Base-by-base conservation (phyloP, 805 yeast genomes). In the Metschnikowia corniflorae region DNA sequence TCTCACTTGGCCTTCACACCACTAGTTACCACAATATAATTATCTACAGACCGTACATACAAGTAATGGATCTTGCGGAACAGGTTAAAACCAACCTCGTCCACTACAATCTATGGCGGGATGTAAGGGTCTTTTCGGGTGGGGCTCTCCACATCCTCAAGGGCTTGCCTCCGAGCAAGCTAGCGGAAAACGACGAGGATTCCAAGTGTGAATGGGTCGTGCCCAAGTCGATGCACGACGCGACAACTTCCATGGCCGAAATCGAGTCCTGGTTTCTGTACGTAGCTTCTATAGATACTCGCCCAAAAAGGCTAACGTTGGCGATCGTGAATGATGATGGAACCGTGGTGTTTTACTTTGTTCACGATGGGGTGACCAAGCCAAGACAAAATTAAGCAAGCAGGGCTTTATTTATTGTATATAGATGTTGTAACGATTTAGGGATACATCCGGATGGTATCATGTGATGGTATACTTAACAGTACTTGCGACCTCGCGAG, bases 341-440 rank as follows among this genome's bases (percentile, higher is more conserved):
- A 2, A 79, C 88, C 0, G 68, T 80, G 14, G 81, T 81, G n/a
- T 83, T 78, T 48, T 82, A 83, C 55, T 74, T 75, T 53, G 66
- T 80, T 13, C 77, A 80, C 54, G 78, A 77, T 48, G 89, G 89
- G 4, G 58, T 82, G 7, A 76, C 70, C 22, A 77, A 77, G 53
- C 89, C 89, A 1, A 68, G 74, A 40, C 76, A 73, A 49, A 76
- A 75, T 44, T 77, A 18, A 33, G 23, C 15, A 20, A 20, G 22
- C 7, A 7, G 22, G 7, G 22, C 9, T 20, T n/a, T n/a, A n/a
- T n/a, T n/a, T n/a, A n/a, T n/a, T n/a, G n/a, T n/a, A n/a, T n/a
- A n/a, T n/a, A n/a, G n/a, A n/a, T n/a, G n/a, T n/a, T n/a, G n/a
- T n/a, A n/a, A n/a, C n/a, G n/a, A n/a, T n/a, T n/a, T n/a, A n/a